Conservation (phyloP, 1,139 yeast species). For the Candida neerlandica region DNA sequence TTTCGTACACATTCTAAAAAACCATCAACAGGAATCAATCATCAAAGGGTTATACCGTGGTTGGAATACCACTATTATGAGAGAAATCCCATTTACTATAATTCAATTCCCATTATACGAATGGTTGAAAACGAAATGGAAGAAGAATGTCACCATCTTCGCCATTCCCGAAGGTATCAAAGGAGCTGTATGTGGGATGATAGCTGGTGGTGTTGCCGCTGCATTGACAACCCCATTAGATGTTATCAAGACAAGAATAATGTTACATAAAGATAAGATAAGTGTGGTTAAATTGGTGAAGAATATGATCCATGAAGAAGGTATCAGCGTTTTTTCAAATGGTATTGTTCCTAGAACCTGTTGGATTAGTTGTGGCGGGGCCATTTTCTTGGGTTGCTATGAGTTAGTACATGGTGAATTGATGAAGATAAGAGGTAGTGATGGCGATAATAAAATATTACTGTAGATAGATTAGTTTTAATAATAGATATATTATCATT, state of each 20-base stretch:
- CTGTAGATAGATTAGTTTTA: not conserved
- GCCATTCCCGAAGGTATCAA: conserved; percentile 42
- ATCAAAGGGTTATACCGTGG: conserved; percentile 85
- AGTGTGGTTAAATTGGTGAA: conserved; percentile 48
- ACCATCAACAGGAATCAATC: conserved; percentile 73
- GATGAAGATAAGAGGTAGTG: conserved; percentile 1
- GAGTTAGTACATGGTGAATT: conserved; percentile 58
- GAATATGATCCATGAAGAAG: conserved; percentile 62
- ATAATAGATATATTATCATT: not conserved
- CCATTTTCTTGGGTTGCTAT: conserved; percentile 91
- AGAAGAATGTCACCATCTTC: conserved; percentile 24
- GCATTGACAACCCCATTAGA: conserved; percentile 93
- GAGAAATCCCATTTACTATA: conserved; percentile 95
- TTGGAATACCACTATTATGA: conserved; percentile 85
- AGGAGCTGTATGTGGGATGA: conserved; percentile 92
- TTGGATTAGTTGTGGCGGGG: conserved; percentile 99
- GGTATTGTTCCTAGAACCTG: conserved; percentile 94
- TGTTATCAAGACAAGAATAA: conserved; percentile 86
- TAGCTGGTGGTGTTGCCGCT: conserved; percentile 95
- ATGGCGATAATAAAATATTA: not conserved
- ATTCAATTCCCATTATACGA: conserved; percentile 96
- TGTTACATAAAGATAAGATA: conserved; percentile 64
- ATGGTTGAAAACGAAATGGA: conserved; percentile 63
- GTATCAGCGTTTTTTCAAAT: conserved; percentile 64
- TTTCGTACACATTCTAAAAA: conserved; percentile 56